Percentiles rank a stretch among this genome's conserved stretches.
Evolutionary conservation across 805 yeast species (phyloP).

Genomic region (Candida fluviatilis): DNA sequence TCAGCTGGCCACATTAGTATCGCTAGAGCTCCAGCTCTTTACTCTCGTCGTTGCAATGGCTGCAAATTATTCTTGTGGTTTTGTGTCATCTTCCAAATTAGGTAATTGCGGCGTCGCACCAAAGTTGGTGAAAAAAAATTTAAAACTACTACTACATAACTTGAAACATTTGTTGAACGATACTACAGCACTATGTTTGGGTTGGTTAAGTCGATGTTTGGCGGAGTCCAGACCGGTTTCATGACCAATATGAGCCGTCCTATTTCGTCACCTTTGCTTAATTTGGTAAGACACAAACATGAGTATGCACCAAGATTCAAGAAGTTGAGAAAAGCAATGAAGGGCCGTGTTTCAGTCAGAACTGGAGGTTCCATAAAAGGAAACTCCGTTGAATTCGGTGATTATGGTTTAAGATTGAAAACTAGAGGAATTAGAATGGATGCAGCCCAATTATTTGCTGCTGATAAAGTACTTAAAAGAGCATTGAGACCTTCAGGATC

Average conservation of each 20-base stretch:
- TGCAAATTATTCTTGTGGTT: no score
- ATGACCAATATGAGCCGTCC: not conserved
- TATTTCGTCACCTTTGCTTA: not conserved
- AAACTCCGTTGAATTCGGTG: constrained; percentile 74
- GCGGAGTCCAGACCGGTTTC: not conserved
- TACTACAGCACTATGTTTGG: constrained; percentile 4
- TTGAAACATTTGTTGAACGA: no score
- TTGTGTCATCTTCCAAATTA: no score
- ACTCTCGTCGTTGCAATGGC: no score
- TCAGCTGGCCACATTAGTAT: no score
- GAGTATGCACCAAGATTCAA: constrained; percentile 77
- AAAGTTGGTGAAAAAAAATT: no score
- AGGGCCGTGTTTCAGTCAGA: constrained; percentile 92
- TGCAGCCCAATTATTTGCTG: constrained; percentile 87
- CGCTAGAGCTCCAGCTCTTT: no score
- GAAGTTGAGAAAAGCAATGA: constrained; percentile 70
- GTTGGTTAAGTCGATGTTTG: not conserved
- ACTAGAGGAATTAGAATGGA: constrained; percentile 83
- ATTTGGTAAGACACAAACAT: constrained; percentile 46
- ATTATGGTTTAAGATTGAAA: constrained; percentile 80
- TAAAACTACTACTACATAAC: no score
- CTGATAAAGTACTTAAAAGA: constrained; percentile 82
- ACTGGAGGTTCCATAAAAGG: constrained; percentile 94
- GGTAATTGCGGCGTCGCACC: not conserved
- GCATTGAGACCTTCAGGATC: constrained; percentile 78